Evolutionary conservation across 768 basidiomycete species (phyloP).

Genomic region (Tulasnella sp.): DNA sequence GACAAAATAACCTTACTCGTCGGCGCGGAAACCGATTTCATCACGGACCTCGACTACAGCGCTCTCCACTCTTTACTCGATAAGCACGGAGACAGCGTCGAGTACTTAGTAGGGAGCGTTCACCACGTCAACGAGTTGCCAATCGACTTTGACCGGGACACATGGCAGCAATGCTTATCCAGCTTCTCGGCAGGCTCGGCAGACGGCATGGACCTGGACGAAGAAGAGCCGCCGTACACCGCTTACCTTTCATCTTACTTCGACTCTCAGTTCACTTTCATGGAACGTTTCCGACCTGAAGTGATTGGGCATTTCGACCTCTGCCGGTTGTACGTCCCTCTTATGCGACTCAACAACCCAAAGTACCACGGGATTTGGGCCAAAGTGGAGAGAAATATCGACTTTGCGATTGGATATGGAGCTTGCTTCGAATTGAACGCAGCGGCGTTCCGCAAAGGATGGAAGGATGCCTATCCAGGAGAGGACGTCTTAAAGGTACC

Average conservation of each 20-base stretch:
- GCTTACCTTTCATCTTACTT: slow-evolving; percentile 52
- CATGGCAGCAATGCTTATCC: slow-evolving; percentile 55
- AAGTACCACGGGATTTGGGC: slow-evolving; percentile 53
- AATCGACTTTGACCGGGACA: slow-evolving; percentile 81
- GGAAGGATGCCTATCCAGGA: slow-evolving; percentile 78
- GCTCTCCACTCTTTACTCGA: slow-evolving; percentile 48
- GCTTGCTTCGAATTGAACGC: slow-evolving; percentile 91
- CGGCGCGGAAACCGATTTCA: slow-evolving; percentile 89
- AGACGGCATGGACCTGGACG: neutral
- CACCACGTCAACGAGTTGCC: slow-evolving; percentile 85
- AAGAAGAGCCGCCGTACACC: slow-evolving; percentile 18
- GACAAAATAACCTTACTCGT: slow-evolving; percentile 67
- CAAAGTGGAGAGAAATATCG: slow-evolving; percentile 67
- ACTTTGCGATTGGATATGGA: slow-evolving; percentile 65
- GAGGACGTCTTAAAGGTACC: slow-evolving; percentile 65
- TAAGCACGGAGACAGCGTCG: slow-evolving; percentile 45
- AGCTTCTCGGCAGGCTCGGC: slow-evolving; percentile 28
- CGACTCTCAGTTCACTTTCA: slow-evolving; percentile 70
- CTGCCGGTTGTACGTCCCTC: slow-evolving; percentile 75
- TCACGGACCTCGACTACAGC: slow-evolving; percentile 59
- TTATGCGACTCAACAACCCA: slow-evolving; percentile 39
- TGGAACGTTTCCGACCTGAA: slow-evolving; percentile 70
- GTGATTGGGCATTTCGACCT: slow-evolving; percentile 91
- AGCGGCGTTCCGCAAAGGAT: slow-evolving; percentile 86
- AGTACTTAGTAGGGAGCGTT: slow-evolving; percentile 87